These are phyloP conservation scores for Fusarium sp. DNA, from an alignment of 2,329 filamentous ascomycete genomes.

Conservation along the genomic window DNA sequence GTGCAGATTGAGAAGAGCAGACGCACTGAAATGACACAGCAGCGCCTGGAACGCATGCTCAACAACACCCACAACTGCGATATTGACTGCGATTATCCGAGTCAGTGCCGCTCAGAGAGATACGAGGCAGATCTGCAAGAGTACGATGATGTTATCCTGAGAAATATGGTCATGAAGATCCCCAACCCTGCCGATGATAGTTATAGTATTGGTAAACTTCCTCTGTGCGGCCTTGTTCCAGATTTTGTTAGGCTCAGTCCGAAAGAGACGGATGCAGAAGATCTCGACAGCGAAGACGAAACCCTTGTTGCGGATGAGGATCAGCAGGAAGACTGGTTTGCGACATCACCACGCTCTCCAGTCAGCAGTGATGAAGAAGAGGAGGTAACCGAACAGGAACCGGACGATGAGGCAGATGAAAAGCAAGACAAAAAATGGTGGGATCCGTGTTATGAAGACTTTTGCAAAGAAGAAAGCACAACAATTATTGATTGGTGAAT, in stretches of 20 bases:
- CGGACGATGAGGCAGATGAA: not conserved
- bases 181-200: not conserved
- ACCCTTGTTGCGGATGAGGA: slow-evolving; percentile 13
- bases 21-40: not conserved
- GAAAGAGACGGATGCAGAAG: not conserved
- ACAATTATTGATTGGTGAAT: not conserved
- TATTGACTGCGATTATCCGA: slow-evolving; percentile 42
- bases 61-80: slow-evolving; percentile 33
- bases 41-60: slow-evolving; percentile 13
- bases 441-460: not conserved
- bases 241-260: not conserved
- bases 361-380: not conserved
- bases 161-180: not conserved
- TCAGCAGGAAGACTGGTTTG: slow-evolving; percentile 10
- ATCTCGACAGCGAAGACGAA: slow-evolving; percentile 3
- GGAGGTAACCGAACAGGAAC: not conserved
- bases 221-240: slow-evolving; percentile 24
- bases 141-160: not conserved
- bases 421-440: not conserved
- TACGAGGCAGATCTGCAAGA: not conserved
- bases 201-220: not conserved
- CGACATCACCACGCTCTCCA: not conserved
- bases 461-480: not conserved
- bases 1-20: not conserved
- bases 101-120: slow-evolving; percentile 36